Percentiles rank a stretch among this genome's conserved stretches.
Evolutionary conservation across 805 yeast genomes (phyloP).

Genomic region (Lipomyces mesembrius): DNA sequence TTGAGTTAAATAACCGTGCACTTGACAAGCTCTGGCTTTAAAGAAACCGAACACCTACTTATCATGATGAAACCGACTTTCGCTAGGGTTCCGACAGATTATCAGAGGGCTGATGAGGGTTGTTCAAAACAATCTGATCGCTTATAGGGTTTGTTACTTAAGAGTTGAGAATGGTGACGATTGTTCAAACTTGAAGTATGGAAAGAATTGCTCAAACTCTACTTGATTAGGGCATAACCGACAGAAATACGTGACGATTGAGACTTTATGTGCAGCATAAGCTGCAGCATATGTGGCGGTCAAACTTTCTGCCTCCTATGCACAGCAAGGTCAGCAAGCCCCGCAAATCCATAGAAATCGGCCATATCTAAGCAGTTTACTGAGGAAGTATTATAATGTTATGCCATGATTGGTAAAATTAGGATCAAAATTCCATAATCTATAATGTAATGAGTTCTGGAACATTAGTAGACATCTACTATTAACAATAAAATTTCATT

Average conservation of each 20-base stretch:
- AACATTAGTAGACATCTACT: too few relatives aligned
- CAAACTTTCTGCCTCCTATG: neutral
- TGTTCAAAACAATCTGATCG: neutral
- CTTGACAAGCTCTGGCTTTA: neutral
- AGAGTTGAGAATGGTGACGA: slow-evolving; percentile 6
- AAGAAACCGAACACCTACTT: neutral
- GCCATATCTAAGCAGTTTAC: too few relatives aligned
- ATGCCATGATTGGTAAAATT: too few relatives aligned
- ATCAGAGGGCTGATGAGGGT: slow-evolving; percentile 1
- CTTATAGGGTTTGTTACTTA: neutral
- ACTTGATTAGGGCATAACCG: neutral
- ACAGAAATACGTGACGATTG: neutral
- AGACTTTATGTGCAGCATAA: neutral
- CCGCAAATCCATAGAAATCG: too few relatives aligned
- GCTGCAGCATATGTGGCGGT: neutral
- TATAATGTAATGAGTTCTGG: too few relatives aligned
- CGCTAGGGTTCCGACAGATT: slow-evolving; percentile 1
- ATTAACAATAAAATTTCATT: too few relatives aligned
- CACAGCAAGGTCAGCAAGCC: too few relatives aligned
- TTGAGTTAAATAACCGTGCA: neutral
- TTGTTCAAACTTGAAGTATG: neutral
- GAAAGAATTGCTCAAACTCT: neutral
- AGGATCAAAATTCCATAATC: too few relatives aligned
- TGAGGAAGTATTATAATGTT: too few relatives aligned
- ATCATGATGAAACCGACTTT: neutral